Conservation (phyloP, 225 moss, liverwort and hornwort species). For the Antitrichia curtipendula region DNA sequence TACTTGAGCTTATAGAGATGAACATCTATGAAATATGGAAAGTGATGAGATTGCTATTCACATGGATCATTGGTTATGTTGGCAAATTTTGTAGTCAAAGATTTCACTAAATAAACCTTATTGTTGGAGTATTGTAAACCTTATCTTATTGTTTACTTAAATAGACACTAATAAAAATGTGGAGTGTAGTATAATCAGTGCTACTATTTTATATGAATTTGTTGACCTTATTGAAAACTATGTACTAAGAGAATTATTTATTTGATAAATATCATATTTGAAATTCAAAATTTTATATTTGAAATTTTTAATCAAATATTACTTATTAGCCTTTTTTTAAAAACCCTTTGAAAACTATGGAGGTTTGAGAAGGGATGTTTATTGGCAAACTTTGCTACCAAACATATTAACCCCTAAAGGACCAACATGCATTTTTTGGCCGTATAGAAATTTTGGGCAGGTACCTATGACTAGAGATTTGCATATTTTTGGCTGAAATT, state of each 20-base stretch:
- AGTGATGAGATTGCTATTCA: background rate
- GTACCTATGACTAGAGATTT: too few species aligned
- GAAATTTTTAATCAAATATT: background rate
- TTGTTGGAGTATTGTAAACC: too few species aligned
- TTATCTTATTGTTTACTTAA: too few species aligned
- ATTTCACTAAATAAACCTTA: background rate
- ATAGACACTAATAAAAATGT: background rate
- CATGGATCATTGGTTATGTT: background rate
- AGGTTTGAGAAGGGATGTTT: background rate
- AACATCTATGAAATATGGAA: background rate
- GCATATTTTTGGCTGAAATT: too few species aligned
- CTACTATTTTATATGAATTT: background rate
- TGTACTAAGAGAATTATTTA: background rate
- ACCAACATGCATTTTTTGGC: too few species aligned
- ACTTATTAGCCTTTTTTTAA: rapidly evolving
- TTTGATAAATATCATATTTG: background rate
- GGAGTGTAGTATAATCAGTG: background rate
- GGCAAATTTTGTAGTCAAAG: background rate
- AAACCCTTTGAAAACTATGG: background rate
- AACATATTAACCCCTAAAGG: too few species aligned
- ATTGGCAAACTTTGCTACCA: background rate
- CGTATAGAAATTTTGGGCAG: too few species aligned
- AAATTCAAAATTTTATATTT: background rate
- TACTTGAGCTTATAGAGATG: background rate
- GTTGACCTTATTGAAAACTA: background rate